Percentiles rank a stretch among this genome's conserved stretches.
Conservation (phyloP, 2,329 filamentous ascomycete species). For the Calonectria hawksworthii region DNA sequence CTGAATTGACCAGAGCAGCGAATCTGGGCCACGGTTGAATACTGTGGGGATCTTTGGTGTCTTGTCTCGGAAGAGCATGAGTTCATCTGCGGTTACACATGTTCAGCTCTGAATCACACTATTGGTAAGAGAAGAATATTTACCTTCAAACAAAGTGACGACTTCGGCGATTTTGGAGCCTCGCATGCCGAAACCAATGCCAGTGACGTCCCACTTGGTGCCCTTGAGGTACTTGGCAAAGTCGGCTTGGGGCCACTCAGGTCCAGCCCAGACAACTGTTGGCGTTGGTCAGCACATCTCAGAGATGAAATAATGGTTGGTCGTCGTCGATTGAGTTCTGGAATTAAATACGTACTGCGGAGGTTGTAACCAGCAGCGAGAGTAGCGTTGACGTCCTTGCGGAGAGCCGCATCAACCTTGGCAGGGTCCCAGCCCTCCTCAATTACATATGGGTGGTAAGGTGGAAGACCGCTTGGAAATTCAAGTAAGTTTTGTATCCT, state of each 20-base stretch:
- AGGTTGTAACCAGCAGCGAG: not conserved
- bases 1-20: not conserved
- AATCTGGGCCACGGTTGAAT: conserved; percentile 1
- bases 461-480: not conserved
- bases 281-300: not conserved
- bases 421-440: not conserved
- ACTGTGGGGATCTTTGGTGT: not conserved
- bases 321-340: too few relatives aligned
- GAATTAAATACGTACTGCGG: not conserved
- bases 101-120: not conserved
- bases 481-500: not conserved
- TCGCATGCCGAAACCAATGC: not conserved
- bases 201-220: not conserved
- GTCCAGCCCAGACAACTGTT: not conserved
- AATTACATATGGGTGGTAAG: not conserved
- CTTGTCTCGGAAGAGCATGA: conserved; percentile 6
- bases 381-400: not conserved
- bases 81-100: not conserved
- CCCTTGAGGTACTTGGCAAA: not conserved
- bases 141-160: not conserved
- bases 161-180: conserved; percentile 1
- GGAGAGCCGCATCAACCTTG: not conserved
- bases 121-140: not conserved
- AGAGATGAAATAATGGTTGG: not conserved
- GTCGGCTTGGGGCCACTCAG: not conserved